Percentiles rank a stretch among this genome's conserved stretches.
phyloP scores from a whole-genome alignment of 345 rosid genomes.

The Lenwebbia sp. region DNA sequence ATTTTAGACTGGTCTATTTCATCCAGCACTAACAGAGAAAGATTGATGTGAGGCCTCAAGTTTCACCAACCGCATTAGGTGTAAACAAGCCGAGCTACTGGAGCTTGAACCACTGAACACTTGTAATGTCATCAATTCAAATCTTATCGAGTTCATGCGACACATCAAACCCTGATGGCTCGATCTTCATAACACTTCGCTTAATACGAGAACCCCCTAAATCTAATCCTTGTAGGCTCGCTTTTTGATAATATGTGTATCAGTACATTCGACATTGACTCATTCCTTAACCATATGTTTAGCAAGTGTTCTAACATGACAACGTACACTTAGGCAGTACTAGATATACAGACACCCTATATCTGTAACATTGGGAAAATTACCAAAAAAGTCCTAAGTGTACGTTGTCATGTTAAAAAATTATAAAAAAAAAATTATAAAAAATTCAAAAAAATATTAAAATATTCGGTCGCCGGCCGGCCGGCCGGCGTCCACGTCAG shows the following conservation, averaged over 20 bases:
- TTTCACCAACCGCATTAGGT: neutral
- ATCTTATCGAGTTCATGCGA: neutral
- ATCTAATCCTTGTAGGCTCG: neutral
- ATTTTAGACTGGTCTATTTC: neutral
- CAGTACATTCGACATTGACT: slow-evolving; percentile 32
- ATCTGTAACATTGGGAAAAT: neutral
- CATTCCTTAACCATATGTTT: neutral
- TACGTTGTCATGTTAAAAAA: no score
- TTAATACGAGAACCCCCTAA: neutral
- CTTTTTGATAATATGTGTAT: neutral
- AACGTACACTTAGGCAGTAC: neutral
- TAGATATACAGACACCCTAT: neutral
- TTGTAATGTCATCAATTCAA: neutral
- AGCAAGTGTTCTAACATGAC: neutral
- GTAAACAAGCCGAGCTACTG: neutral
- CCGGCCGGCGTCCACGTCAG: no score
- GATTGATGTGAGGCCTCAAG: neutral
- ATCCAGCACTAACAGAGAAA: neutral
- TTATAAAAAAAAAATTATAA: no score
- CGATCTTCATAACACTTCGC: neutral
- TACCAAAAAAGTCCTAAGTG: no score
- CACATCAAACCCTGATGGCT: neutral
- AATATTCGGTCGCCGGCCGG: no score
- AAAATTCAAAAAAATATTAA: no score
- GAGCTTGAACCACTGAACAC: neutral